These are phyloP conservation scores for Chrysoporthe cubensis DNA, from an alignment of 2,329 filamentous ascomycete genomes.

Conservation along the genomic window DNA sequence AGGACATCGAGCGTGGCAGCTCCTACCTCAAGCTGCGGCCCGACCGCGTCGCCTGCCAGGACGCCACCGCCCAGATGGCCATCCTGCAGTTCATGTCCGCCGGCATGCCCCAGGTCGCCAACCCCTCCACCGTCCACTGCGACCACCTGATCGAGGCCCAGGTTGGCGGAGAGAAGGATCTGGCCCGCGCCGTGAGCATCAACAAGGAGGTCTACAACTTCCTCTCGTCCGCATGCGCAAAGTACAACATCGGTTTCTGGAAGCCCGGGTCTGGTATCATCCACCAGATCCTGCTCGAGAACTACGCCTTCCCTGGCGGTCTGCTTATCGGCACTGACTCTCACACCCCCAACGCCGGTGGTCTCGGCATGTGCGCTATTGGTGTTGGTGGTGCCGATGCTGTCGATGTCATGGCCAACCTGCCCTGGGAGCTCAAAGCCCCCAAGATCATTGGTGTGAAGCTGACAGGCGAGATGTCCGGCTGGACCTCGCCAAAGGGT, in stretches of 20 bases:
- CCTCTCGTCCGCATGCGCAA: slow-evolving; percentile 88
- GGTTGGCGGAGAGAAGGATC: slow-evolving; percentile 89
- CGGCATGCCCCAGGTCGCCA: slow-evolving; percentile 93
- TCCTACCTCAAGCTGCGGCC: slow-evolving; percentile 97
- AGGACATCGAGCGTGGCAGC: slow-evolving; percentile 93
- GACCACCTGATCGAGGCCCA: slow-evolving; percentile 99
- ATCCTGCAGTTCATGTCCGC: slow-evolving; percentile 99
- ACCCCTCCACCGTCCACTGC: slow-evolving; percentile 95
- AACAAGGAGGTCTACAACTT: slow-evolving; percentile 99
- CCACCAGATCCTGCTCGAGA: slow-evolving; percentile 97
- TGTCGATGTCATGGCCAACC: slow-evolving; percentile 96
- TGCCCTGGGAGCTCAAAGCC: slow-evolving; percentile 98
- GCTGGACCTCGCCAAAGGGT: slow-evolving; percentile 95
- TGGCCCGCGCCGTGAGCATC: slow-evolving; percentile 85
- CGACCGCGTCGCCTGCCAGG: slow-evolving; percentile 98
- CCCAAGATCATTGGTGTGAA: slow-evolving; percentile 97
- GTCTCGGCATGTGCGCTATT: slow-evolving; percentile 92
- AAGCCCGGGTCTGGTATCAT: slow-evolving; percentile 98
- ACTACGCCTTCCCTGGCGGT: slow-evolving; percentile 98
- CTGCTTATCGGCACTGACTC: slow-evolving; percentile 97
- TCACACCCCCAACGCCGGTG: slow-evolving; percentile 96
- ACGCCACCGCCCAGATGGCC: slow-evolving; percentile 99
- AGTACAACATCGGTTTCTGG: slow-evolving; percentile 99
- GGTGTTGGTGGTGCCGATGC: slow-evolving; percentile 98
- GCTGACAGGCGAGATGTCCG: slow-evolving; percentile 84